phyloP scores from a whole-genome alignment of 495 filamentous ascomycete genomes.

The Penicillium lividum region DNA sequence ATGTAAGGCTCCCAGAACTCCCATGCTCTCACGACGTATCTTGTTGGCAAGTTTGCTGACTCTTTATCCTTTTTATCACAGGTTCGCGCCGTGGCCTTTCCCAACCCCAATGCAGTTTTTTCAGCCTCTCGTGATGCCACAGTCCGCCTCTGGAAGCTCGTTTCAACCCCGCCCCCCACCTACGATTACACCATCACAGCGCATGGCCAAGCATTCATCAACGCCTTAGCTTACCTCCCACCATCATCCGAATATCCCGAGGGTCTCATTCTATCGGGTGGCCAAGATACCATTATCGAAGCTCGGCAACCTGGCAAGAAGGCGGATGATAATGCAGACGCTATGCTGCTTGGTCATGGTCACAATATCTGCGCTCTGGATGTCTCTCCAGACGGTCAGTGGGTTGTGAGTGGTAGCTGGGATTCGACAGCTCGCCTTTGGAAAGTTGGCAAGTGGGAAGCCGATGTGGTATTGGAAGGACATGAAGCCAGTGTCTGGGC shows the following conservation, averaged over 20 bases:
- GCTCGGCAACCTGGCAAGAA: slow-evolving; percentile 68
- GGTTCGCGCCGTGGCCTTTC: slow-evolving; percentile 89
- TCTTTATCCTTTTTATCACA: slow-evolving; percentile 35
- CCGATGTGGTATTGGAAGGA: slow-evolving; percentile 66
- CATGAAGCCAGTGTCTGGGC: slow-evolving; percentile 87
- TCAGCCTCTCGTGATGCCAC: slow-evolving; percentile 91
- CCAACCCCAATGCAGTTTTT: slow-evolving; percentile 66
- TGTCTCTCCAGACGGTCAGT: slow-evolving; percentile 64
- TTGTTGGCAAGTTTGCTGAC: slow-evolving; percentile 10
- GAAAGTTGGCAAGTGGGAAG: slow-evolving; percentile 75
- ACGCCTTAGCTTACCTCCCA: slow-evolving; percentile 74
- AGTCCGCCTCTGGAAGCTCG: slow-evolving; percentile 80
- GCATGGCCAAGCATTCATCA: slow-evolving; percentile 80
- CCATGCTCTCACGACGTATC: slow-evolving; percentile 16
- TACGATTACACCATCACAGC: slow-evolving; percentile 77
- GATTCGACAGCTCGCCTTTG: slow-evolving; percentile 82
- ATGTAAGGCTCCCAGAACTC: slow-evolving; percentile 58
- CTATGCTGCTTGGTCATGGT: slow-evolving; percentile 80
- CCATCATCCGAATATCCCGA: slow-evolving; percentile 71
- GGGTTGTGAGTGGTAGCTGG: slow-evolving; percentile 93
- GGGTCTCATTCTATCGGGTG: slow-evolving; percentile 82
- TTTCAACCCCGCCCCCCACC: slow-evolving; percentile 61
- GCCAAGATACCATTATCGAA: slow-evolving; percentile 90
- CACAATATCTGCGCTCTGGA: slow-evolving; percentile 88
- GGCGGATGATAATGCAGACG: slow-evolving; percentile 74